Percentiles rank a stretch among this genome's conserved stretches.
These are phyloP conservation scores for Metschnikowia dekortorum DNA, from an alignment of 805 yeast genomes.

Conservation along the genomic window DNA sequence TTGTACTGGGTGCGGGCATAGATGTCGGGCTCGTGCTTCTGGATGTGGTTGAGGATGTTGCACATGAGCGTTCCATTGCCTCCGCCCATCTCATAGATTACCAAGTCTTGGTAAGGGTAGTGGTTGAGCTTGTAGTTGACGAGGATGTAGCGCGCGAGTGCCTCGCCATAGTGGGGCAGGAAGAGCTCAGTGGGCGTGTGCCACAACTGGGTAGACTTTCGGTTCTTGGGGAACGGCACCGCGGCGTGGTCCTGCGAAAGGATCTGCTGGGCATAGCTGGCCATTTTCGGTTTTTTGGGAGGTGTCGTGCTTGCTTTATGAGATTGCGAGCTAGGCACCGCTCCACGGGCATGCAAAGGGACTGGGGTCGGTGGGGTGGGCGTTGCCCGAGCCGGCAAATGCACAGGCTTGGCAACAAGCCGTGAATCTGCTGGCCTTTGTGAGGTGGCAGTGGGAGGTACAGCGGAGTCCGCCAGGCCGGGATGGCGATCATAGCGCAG, in stretches of 20 bases:
- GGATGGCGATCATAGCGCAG: slow-evolving; percentile 40
- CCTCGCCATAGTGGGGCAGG: slow-evolving; percentile 80
- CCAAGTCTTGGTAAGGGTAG: slow-evolving; percentile 66
- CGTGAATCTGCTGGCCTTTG: no score
- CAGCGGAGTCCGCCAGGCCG: no score
- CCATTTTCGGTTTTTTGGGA: slow-evolving; percentile 14
- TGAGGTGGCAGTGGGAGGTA: no score
- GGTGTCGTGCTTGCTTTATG: not conserved
- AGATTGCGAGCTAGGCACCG: not conserved
- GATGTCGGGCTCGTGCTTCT: slow-evolving; percentile 64
- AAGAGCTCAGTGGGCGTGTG: slow-evolving; percentile 87
- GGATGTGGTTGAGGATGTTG: slow-evolving; percentile 63
- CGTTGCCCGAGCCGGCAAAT: no score
- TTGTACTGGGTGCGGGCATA: slow-evolving; percentile 63
- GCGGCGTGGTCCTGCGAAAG: slow-evolving; percentile 20
- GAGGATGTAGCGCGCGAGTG: slow-evolving; percentile 74
- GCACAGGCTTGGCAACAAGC: no score
- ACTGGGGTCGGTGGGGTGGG: no score
- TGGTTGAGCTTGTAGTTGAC: slow-evolving; percentile 64
- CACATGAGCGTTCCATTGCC: slow-evolving; percentile 86
- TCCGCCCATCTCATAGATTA: slow-evolving; percentile 84
- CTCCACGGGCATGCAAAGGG: not conserved
- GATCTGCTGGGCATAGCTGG: slow-evolving; percentile 23
- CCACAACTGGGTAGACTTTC: slow-evolving; percentile 65
- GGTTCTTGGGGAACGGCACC: slow-evolving; percentile 13